Evolutionary conservation across 306 rosid genomes (phyloP), one percentile per base, ranked within the genome.

Genomic region (Lathyrus aphaca): DNA sequence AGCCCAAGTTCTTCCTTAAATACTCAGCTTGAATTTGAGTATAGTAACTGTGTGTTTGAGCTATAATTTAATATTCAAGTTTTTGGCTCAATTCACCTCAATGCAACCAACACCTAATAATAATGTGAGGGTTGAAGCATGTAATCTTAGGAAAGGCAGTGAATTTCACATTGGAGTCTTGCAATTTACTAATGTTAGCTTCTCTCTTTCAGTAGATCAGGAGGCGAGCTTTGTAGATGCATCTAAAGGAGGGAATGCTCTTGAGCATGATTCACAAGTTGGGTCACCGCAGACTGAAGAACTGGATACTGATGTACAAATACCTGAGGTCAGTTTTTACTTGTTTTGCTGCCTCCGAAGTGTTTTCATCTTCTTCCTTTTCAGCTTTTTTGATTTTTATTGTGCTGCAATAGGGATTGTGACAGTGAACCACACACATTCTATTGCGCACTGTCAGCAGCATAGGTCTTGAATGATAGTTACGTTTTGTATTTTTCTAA

Each of bases 191-290:
- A 63, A 59, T 51, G 68, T 54, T 68, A 72, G 73, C 68, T 8
- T 80, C 70, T 17, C 56, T 59, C 71, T 70, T 66, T 72, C 86
- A 89, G 97, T 79, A 69, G 86, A 81, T 74, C 86, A 56, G 73
- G 86, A 69, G 68, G 87, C 84, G 79, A 45, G 46, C 72, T 64
- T 73, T 69, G 81, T 53, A 71, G 82, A 74, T 76, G 86, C 75
- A 76, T 76, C 82, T 79, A 74, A 60, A 61, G 83, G 69, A 37
- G 88, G 85, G 67, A 81, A 75, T 50, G 42, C 75, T 78, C 67
- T 71, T 32, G 92, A 84, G 66, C 80, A 46, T 64, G 80, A 82
- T 79, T 71, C 56, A 77, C 85, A 82, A 29, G 79, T 55, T 79
- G 86, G 38, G 32, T 74, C 75, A 38, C 73, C 19, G 19, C 85